These are phyloP conservation scores for Fusarium duplospermum DNA, from an alignment of 2,329 filamentous ascomycete genomes.

Conservation along the genomic window DNA sequence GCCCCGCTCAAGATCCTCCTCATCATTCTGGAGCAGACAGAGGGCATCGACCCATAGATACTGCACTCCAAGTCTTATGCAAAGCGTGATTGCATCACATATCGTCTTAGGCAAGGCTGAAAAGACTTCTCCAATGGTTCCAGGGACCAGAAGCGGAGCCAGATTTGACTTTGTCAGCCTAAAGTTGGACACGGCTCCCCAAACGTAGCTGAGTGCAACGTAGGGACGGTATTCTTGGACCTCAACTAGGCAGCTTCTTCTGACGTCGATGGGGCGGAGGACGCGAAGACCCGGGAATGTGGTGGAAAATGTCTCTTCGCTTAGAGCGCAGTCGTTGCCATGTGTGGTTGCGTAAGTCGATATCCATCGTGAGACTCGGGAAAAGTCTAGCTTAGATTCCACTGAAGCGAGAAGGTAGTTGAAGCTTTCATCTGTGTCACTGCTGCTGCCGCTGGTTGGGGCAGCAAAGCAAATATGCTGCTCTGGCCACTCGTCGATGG, in stretches of 20 bases:
- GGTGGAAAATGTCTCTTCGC: not conserved
- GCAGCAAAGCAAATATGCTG: not conserved
- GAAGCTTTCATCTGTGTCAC: not conserved
- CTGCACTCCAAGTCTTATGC: not conserved
- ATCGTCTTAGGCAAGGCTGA: not conserved
- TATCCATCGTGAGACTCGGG: not conserved
- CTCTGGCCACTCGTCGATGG: not conserved
- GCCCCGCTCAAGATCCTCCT: slow-evolving; percentile 1
- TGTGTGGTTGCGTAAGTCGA: not conserved
- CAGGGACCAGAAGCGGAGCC: not conserved
- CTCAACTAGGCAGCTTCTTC: not conserved
- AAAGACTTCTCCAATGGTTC: not conserved
- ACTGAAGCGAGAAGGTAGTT: not conserved
- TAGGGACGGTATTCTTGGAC: slow-evolving; percentile 1
- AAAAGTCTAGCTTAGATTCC: not conserved
- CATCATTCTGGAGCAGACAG: slow-evolving; percentile 8
- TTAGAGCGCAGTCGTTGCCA: not conserved
- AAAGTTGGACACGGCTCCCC: slow-evolving; percentile 15
- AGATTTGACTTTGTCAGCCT: slow-evolving; percentile 15
- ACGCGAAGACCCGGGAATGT: not conserved
- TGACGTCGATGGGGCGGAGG: not conserved
- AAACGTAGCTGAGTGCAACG: slow-evolving; percentile 26
- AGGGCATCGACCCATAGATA: slow-evolving; percentile 18
- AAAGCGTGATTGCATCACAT: not conserved
- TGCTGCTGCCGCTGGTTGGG: not conserved